phyloP scores from a whole-genome alignment of 176 grass and related monocot genomes.

The Musa beccarii region DNA sequence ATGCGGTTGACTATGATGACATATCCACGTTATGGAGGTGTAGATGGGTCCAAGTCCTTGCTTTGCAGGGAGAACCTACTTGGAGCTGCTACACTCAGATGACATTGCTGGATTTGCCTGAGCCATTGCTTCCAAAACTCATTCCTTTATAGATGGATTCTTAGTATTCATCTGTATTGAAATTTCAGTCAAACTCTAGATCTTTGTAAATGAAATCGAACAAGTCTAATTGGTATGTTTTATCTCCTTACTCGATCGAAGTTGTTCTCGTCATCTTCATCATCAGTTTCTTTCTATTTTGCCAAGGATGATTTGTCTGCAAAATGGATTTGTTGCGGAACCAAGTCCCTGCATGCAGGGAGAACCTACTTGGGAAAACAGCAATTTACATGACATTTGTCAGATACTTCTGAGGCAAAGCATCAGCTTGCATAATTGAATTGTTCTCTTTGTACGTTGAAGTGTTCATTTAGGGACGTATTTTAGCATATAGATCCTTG shows the following conservation, averaged over 20 bases:
- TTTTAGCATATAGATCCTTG: too few relatives aligned
- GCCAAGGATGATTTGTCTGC: conserved; percentile 41
- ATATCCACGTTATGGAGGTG: conserved; percentile 8
- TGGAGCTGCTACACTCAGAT: conserved; percentile 23
- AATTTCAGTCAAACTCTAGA: too few relatives aligned
- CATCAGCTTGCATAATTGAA: too few relatives aligned
- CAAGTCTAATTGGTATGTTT: too few relatives aligned
- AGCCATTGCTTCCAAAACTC: too few relatives aligned
- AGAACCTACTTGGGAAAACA: conserved; percentile 39
- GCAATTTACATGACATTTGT: conserved; percentile 9
- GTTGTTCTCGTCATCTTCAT: too few relatives aligned
- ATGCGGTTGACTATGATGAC: not conserved
- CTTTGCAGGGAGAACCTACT: conserved; percentile 43
- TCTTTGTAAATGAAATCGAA: too few relatives aligned
- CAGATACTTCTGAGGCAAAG: conserved; percentile 12
- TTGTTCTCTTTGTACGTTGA: too few relatives aligned
- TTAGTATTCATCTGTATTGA: too few relatives aligned
- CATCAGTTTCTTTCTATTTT: not conserved
- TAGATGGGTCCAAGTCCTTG: conserved; percentile 25
- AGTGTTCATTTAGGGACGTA: too few relatives aligned
- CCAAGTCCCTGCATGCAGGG: conserved; percentile 33
- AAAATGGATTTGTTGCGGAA: conserved; percentile 41
- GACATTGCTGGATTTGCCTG: conserved; percentile 4
- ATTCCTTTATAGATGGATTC: too few relatives aligned
- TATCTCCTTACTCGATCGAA: too few relatives aligned